Percentiles rank a stretch among this genome's conserved stretches.
These are phyloP conservation scores for Nicotiana tabacum DNA, from an alignment of 257 asterid species.

Conservation along the genomic window DNA sequence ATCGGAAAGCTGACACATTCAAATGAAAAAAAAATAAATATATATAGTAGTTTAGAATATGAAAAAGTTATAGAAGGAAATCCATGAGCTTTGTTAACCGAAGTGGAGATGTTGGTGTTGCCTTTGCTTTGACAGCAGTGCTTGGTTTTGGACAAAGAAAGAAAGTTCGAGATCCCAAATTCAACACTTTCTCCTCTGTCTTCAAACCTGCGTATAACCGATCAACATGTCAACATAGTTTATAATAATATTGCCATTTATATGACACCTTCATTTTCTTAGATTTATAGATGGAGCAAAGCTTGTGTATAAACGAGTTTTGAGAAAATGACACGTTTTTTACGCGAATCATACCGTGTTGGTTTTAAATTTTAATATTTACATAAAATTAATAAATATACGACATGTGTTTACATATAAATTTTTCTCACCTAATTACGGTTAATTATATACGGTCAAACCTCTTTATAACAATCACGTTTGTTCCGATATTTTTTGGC, in stretches of 20 bases:
- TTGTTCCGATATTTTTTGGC: too few species aligned
- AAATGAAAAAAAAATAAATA: background rate
- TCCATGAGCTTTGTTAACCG: constrained; percentile 10
- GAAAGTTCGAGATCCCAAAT: constrained; percentile 51
- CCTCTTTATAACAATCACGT: too few species aligned
- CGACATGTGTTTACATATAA: too few species aligned
- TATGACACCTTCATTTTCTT: background rate
- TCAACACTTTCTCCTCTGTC: constrained; percentile 37
- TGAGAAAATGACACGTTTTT: background rate
- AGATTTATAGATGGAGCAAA: background rate
- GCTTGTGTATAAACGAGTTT: background rate
- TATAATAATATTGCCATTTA: background rate
- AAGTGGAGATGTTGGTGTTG: background rate
- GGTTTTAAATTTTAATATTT: too few species aligned
- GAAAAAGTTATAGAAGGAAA: constrained; percentile 9
- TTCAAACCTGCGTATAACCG: constrained; percentile 34
- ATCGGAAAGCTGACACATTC: background rate
- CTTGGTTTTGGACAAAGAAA: constrained; percentile 37
- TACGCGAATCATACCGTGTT: background rate
- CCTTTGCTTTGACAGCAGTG: background rate
- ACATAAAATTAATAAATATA: too few species aligned
- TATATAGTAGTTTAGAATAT: background rate
- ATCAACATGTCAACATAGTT: background rate
- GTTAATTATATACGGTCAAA: too few species aligned
- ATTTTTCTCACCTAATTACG: too few species aligned